phyloP scores from a whole-genome alignment of 2,329 filamentous ascomycete species.

The Trichophyton simii region DNA sequence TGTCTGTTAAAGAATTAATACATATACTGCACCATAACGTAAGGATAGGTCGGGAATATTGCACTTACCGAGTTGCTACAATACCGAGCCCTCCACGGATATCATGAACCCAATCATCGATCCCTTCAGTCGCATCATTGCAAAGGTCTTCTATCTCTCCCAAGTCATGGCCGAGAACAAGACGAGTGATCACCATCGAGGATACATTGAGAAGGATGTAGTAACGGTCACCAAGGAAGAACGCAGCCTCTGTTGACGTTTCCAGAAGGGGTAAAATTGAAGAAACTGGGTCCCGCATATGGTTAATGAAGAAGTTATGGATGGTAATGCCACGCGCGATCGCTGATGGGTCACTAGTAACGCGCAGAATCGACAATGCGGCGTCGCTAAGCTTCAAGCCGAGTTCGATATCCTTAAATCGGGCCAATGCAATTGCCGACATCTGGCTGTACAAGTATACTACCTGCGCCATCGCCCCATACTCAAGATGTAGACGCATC shows the following conservation, averaged over 20 bases:
- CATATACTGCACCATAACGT: not conserved
- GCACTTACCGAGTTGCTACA: conserved; percentile 34
- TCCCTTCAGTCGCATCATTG: conserved; percentile 44
- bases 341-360: conserved; percentile 43
- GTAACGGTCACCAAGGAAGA: conserved; percentile 47
- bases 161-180: conserved; percentile 47
- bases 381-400: conserved; percentile 43
- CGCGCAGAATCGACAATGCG: conserved; percentile 41
- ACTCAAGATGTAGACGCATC: conserved; percentile 43
- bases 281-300: conserved; percentile 41
- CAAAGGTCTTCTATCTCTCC: conserved; percentile 47
- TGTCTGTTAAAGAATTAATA: conserved; percentile 27
- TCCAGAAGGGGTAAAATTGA: conserved; percentile 43
- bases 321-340: conserved; percentile 44
- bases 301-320: conserved; percentile 50
- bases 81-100: conserved; percentile 47
- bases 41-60: not conserved
- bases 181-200: conserved; percentile 43
- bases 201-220: conserved; percentile 47
- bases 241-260: conserved; percentile 43
- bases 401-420: conserved; percentile 46
- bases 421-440: conserved; percentile 42
- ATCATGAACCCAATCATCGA: conserved; percentile 45
- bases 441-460: conserved; percentile 48
- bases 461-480: conserved; percentile 45